Evolutionary conservation across 805 yeast genomes (phyloP).

Genomic region (Candida krabiensis): DNA sequence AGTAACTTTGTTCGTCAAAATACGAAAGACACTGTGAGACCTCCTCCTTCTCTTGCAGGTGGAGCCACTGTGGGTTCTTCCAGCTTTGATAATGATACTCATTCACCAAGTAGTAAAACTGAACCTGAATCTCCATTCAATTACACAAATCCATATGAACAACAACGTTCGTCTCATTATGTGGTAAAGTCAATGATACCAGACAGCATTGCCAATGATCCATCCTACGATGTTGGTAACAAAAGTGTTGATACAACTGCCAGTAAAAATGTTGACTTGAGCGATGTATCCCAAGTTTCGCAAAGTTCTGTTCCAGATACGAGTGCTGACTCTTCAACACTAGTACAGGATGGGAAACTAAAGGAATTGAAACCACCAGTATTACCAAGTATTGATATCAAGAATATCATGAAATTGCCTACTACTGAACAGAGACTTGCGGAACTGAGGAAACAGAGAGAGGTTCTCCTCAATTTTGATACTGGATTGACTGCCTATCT

Average conservation of each 20-base stretch:
- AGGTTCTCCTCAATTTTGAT: conserved; percentile 44
- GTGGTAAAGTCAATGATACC: conserved; percentile 12
- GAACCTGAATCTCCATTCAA: not conserved
- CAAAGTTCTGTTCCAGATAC: not conserved
- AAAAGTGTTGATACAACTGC: not conserved
- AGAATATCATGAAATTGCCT: conserved; percentile 18
- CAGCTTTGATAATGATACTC: not conserved
- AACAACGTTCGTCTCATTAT: conserved; percentile 7
- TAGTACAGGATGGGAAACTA: not conserved
- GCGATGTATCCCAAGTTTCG: no score
- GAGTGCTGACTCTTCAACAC: not conserved
- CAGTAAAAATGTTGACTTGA: not conserved
- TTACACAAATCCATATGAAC: conserved; percentile 7
- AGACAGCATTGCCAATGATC: no score
- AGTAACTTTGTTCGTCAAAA: conserved; percentile 24
- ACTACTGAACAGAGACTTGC: conserved; percentile 37
- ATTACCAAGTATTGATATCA: conserved; percentile 15
- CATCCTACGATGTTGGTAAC: not conserved
- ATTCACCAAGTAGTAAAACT: not conserved
- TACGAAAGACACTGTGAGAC: conserved; percentile 23
- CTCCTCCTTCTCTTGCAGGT: not conserved
- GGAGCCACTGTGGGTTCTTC: conserved; percentile 2
- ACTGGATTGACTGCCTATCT: conserved; percentile 63
- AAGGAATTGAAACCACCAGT: conserved; percentile 1
- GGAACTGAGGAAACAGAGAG: conserved; percentile 43